A percentile compares a stretch with the other conserved stretches of the same genome.
Conservation (phyloP, 768 basidiomycete genomes). For the Termitomyces heimii region DNA sequence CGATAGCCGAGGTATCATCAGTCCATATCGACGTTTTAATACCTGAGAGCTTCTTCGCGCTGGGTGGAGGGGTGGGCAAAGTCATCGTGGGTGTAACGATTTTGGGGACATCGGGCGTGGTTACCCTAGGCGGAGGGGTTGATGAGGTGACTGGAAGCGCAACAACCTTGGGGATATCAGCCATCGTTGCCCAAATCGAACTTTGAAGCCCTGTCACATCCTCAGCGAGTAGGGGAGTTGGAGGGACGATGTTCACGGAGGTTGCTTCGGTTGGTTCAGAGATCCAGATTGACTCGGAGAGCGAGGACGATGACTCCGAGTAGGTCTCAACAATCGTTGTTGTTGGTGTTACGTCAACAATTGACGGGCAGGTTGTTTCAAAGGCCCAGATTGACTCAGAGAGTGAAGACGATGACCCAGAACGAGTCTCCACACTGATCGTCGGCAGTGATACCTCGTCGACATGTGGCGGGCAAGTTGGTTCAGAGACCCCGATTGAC, state of each 20-base stretch:
- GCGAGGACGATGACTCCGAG: too few species aligned
- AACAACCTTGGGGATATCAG: not conserved
- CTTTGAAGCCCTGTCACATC: not conserved
- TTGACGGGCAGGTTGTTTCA: too few species aligned
- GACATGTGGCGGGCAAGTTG: too few species aligned
- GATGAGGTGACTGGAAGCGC: not conserved
- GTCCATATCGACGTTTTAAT: not conserved
- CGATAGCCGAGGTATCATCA: not conserved
- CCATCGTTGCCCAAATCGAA: not conserved
- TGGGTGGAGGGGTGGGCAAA: slow-evolving; percentile 1
- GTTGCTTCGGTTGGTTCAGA: not conserved
- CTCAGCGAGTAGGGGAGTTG: not conserved
- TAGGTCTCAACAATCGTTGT: too few species aligned
- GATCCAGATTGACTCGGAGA: too few species aligned
- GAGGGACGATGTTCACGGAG: not conserved
- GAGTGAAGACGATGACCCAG: too few species aligned
- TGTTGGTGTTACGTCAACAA: too few species aligned
- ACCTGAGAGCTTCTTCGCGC: not conserved
- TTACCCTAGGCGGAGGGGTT: not conserved
- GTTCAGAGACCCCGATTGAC: too few species aligned
- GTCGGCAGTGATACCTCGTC: too few species aligned
- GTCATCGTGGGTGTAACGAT: too few species aligned
- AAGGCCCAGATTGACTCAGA: too few species aligned
- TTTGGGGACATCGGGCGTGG: not conserved
- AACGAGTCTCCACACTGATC: too few species aligned